Conservation (phyloP, 2,329 filamentous ascomycete species). For the Trichophyton verrucosum region DNA sequence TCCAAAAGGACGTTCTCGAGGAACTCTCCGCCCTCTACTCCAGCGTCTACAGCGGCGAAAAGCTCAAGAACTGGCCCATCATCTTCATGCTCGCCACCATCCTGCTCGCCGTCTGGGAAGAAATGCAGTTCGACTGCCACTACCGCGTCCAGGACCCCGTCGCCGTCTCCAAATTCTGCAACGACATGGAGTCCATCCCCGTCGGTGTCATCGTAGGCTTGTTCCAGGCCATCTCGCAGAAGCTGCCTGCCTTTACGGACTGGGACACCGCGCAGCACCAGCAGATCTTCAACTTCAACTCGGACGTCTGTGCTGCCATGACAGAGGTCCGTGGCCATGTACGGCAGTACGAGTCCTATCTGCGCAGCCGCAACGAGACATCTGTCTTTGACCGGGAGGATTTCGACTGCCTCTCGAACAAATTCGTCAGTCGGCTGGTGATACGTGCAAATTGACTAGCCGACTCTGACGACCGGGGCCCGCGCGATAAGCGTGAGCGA, state of each 20-base stretch:
- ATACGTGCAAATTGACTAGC: constrained; percentile 67
- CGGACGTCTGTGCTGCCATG: constrained; percentile 87
- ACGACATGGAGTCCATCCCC: constrained; percentile 89
- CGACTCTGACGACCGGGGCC: not conserved
- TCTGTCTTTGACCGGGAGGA: constrained; percentile 73
- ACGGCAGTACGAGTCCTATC: constrained; percentile 77
- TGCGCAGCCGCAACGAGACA: constrained; percentile 63
- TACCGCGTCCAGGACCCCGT: constrained; percentile 78
- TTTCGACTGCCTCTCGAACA: constrained; percentile 93
- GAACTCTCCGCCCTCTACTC: constrained; percentile 87
- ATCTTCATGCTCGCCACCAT: constrained; percentile 97
- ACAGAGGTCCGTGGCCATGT: constrained; percentile 90
- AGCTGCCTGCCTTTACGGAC: constrained; percentile 80
- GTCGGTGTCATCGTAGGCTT: constrained; percentile 93
- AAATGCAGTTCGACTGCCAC: constrained; percentile 98
- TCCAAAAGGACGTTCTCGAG: constrained; percentile 91
- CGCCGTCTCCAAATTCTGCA: constrained; percentile 87
- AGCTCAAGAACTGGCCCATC: constrained; percentile 96
- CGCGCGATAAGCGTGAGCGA: not conserved
- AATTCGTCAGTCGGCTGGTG: constrained; percentile 91
- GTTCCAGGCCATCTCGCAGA: constrained; percentile 96
- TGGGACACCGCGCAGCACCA: constrained; percentile 91
- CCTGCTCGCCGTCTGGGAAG: constrained; percentile 87
- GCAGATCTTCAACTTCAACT: constrained; percentile 79
- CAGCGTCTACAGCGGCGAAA: constrained; percentile 94